Evolutionary conservation across 306 rosid genomes (phyloP).

Genomic region (barrel medic (Medicago truncatula)): MtrunA17r5.0-ANR NC_053044.1:45502001-45502500

Average conservation of each 20-base stretch:
- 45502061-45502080: slow-evolving; percentile 11
- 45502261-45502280: not conserved
- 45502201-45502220: slow-evolving; percentile 12
- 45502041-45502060: slow-evolving; percentile 27
- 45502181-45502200: not conserved
- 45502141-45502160: slow-evolving; percentile 21
- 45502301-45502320: too few relatives aligned
- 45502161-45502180: not conserved
- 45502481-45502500: too few relatives aligned
- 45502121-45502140: slow-evolving; percentile 27
- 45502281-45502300: too few relatives aligned
- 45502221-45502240: not conserved
- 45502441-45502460: too few relatives aligned
- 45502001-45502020: slow-evolving; percentile 11
- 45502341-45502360: too few relatives aligned
- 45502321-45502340: too few relatives aligned
- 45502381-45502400: too few relatives aligned
- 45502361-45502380: too few relatives aligned
- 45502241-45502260: not conserved
- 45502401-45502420: too few relatives aligned
- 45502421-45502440: too few relatives aligned
- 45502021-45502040: slow-evolving; percentile 21
- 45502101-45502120: slow-evolving; percentile 21
- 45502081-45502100: not conserved
- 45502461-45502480: too few relatives aligned